Percentiles rank a stretch among this genome's conserved stretches.
These are phyloP conservation scores for Chrysanthemum seticuspe DNA, from an alignment of 129 eudicot species.

Conservation along the genomic window DNA sequence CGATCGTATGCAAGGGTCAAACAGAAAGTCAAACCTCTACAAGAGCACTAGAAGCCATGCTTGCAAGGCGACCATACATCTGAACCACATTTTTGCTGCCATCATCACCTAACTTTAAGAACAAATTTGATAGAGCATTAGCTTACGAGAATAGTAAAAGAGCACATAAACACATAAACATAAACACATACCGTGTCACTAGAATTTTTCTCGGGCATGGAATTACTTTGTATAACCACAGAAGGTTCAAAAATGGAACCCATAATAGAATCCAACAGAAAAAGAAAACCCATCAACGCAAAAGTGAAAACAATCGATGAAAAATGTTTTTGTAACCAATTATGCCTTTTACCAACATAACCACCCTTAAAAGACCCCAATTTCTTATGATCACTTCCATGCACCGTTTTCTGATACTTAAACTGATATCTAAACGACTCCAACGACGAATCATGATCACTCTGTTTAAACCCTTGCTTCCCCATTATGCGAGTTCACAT, in stretches of 20 bases:
- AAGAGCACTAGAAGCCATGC: constrained; percentile 74
- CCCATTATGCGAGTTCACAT: constrained; percentile 36
- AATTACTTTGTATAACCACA: constrained; percentile 27
- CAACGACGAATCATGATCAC: neutral
- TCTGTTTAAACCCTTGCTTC: constrained; percentile 48
- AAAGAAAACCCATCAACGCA: constrained; percentile 49
- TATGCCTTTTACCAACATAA: constrained; percentile 52
- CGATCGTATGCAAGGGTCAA: neutral
- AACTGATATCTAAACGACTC: constrained; percentile 34
- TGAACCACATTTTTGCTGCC: constrained; percentile 40
- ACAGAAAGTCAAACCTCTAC: constrained; percentile 58
- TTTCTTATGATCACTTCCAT: constrained; percentile 47
- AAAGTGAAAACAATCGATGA: constrained; percentile 52
- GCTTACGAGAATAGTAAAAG: neutral
- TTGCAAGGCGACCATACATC: constrained; percentile 72
- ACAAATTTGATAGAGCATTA: constrained; percentile 11
- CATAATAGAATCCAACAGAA: constrained; percentile 63
- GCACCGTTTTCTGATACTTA: constrained; percentile 34
- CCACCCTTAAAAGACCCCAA: constrained; percentile 48
- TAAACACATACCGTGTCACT: constrained; percentile 44
- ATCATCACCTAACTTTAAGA: constrained; percentile 33
- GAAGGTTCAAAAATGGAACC: constrained; percentile 53
- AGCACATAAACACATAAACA: neutral
- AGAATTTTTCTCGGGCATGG: constrained; percentile 28
- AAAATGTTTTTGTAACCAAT: constrained; percentile 53